Evolutionary conservation across 169 alveolate species (phyloP), one percentile per base, ranked within the genome.

Genomic region (Cyclospora cayetanensis): DNA sequence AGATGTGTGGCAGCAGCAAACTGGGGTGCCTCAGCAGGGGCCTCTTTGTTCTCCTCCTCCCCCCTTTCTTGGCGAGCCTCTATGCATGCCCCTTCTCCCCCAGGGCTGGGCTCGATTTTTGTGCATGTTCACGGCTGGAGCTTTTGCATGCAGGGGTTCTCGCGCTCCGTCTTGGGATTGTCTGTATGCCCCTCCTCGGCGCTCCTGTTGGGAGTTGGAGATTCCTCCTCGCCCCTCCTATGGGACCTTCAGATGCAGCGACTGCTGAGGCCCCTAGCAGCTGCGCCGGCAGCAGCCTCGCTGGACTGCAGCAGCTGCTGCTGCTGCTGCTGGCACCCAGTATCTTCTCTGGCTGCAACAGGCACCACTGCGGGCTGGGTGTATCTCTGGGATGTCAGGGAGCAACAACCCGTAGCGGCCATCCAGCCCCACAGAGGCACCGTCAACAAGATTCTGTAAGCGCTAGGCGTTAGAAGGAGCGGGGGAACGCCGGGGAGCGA

Each of bases 251-350:
- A 34, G 65, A 34, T 74, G 25, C n/a, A 74, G 66, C 93, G 43
- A 88, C 95, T 29, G 87, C 94, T 50, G 53, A 94, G 82, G 41
- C n/a, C n/a, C n/a, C n/a, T n/a, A n/a, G n/a, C n/a, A n/a, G n/a
- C n/a, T n/a, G n/a, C n/a, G n/a, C n/a, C n/a, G n/a, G n/a, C n/a
- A n/a, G 95, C 96, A 31, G 96, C 94, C 34, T 92, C 93, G 63
- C 92, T 96, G 50, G 97, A 95, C 91, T 90, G 96, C 39, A 89
- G 95, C 74, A 93, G 95, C 72, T 94, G 93, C 35, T 90, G 97
- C 25, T 96, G 98, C 60, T 80, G 96, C 63, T 96, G 96, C 84
- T 96, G 98, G 98, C 97, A 96, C 84, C 98, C 98, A 4, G 70
- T 92, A 70, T 95, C 93, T 85, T 93, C 96, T 34, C 92, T 96